Percentiles rank a stretch among this genome's conserved stretches.
Conservation (phyloP, 306 rosid genomes). For the Trichosanthes cucumerina region DNA sequence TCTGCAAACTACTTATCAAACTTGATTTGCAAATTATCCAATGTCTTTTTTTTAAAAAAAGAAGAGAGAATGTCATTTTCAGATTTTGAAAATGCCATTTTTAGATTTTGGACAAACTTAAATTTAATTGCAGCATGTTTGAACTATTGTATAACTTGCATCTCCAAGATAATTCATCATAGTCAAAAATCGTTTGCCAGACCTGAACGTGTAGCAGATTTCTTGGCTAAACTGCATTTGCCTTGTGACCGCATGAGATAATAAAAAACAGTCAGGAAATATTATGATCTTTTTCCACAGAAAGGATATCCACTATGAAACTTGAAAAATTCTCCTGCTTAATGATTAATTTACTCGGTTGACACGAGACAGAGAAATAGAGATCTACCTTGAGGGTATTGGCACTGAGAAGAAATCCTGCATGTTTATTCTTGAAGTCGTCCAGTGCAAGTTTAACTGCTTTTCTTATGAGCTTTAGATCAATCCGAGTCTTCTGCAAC, state of each 20-base stretch:
- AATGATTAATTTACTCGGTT: not conserved
- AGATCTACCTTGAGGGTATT: slow-evolving; percentile 55
- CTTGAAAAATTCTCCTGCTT: not conserved
- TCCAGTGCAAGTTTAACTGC: slow-evolving; percentile 62
- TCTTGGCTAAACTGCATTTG: not conserved
- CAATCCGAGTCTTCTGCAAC: slow-evolving; percentile 33
- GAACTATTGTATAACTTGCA: not conserved
- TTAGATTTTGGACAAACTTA: not conserved
- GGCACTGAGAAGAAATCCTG: slow-evolving; percentile 71
- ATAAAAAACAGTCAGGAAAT: not conserved
- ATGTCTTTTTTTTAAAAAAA: not conserved
- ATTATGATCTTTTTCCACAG: not conserved
- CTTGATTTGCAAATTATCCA: not conserved
- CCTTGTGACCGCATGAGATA: too few relatives aligned
- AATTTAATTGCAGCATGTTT: not conserved
- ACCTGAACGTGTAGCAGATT: not conserved
- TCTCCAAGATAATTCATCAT: not conserved
- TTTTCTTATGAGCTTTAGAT: slow-evolving; percentile 45
- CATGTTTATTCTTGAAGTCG: slow-evolving; percentile 67
- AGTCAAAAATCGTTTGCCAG: not conserved
- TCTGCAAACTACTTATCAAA: not conserved
- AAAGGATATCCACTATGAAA: not conserved
- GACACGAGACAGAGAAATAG: not conserved
- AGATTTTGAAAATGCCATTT: not conserved
- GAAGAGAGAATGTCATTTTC: too few relatives aligned